Conservation (phyloP, 371 early-diverging fungal genomes). For the Mucor plumbeus region DNA sequence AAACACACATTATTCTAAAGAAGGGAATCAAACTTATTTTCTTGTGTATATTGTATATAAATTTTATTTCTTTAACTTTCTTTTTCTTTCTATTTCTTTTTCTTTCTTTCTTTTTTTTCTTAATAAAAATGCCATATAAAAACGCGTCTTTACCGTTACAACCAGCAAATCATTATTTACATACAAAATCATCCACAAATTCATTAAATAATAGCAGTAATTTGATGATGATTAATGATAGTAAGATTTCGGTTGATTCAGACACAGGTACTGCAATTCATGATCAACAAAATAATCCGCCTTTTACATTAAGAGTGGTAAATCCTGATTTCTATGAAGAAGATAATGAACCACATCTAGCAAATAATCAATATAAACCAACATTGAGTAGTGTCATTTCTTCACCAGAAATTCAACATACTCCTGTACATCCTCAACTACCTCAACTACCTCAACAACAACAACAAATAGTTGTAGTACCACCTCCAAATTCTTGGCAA, state of each 20-base stretch:
- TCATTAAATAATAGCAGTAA: neutral
- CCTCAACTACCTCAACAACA: neutral
- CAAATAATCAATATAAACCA: conserved; percentile 19
- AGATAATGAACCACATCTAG: conserved; percentile 19
- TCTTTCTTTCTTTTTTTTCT: neutral
- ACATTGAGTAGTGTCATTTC: conserved; percentile 13
- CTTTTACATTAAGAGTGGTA: conserved; percentile 24
- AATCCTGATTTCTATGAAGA: conserved; percentile 28
- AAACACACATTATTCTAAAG: conserved; percentile 5
- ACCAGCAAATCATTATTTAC: neutral
- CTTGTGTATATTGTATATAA: neutral
- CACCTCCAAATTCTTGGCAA: conserved; percentile 27
- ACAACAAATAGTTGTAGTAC: conserved; percentile 10
- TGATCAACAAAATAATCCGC: neutral
- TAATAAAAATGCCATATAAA: neutral
- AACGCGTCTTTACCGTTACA: conserved; percentile 12
- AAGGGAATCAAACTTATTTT: conserved; percentile 19
- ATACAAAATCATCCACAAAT: neutral
- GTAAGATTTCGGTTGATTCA: conserved; percentile 20
- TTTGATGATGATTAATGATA: conserved; percentile 12
- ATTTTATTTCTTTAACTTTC: conserved; percentile 2
- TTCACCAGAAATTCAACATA: conserved; percentile 19
- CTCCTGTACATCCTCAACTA: neutral
- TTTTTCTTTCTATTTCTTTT: neutral
- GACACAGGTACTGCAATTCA: conserved; percentile 19